Evolutionary conservation across 2,329 filamentous ascomycete genomes (phyloP), one percentile per base, ranked within the genome.

Genomic region (Geosmithia flava): DNA sequence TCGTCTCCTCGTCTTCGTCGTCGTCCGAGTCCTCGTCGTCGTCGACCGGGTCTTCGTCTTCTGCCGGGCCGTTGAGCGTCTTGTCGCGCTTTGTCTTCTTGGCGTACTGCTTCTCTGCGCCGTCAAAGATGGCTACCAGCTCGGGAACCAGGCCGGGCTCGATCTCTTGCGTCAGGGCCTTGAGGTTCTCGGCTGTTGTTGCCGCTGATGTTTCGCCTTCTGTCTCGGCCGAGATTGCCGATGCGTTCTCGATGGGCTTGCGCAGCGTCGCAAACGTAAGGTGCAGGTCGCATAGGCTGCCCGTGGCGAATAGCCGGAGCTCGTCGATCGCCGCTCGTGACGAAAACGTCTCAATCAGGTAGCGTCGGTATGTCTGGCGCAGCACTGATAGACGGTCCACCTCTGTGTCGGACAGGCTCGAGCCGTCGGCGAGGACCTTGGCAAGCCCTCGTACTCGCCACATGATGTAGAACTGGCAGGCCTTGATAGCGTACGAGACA

Each of bases 391-490:
- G 68, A 20, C 75, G 65, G 54, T 85, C 78, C 29, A 89, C 68
- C 7, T 80, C 75, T 7, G 69, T 63, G 46, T 78, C 71, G 1
- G 78, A 58, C 48, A 87, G 64, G 47, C 68, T 74, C 3, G 70
- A 72, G 42, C 79, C 74, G 23, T 72, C 71, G 16, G 72, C 67
- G 37, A 87, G 63, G 16, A 75, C 64, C 48, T 73, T 69, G 52
- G 72, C 70, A 51, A 87, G 58, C 47, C 74, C 70, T 47, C 80
- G 77, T 20, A 85, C 76, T 60, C 93, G 91, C 93, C 93, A 98
- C 80, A 95, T 87, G 61, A 96, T 95, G 67, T 96, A 97, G 66
- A 94, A 88, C 44, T 89, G 75, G 46, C 85, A 74, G 2, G 82
- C 75, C 54, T 85, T 84, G 57, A 94, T 85, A 29, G 88, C 83